phyloP scores from a whole-genome alignment of 2,329 filamentous ascomycete genomes.

The Chaetomium strumarium region DNA sequence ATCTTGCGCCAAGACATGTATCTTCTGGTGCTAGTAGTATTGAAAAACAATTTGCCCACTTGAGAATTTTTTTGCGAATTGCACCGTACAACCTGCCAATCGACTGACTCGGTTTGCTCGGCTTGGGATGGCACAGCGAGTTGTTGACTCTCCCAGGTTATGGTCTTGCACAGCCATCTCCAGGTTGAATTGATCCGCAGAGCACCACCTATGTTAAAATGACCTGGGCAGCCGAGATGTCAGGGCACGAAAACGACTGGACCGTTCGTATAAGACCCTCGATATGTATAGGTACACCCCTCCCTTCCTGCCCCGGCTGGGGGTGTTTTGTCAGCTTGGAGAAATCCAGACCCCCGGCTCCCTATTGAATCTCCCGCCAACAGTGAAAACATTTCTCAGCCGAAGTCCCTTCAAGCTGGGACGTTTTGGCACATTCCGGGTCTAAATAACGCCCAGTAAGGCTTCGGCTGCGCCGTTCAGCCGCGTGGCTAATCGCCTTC shows the following conservation, averaged over 20 bases:
- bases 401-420: not conserved
- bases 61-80: no score
- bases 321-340: not conserved
- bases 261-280: constrained; percentile 14
- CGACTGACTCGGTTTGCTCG: no score
- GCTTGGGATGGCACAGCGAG: no score
- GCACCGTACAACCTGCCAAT: no score
- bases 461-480: constrained; percentile 11
- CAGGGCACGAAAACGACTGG: constrained; percentile 13
- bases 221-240: not conserved
- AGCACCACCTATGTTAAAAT: not conserved
- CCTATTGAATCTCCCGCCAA: no score
- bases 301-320: not conserved
- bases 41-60: no score
- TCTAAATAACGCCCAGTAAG: not conserved
- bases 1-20: no score
- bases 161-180: no score
- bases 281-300: not conserved
- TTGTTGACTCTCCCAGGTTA: not conserved
- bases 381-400: not conserved
- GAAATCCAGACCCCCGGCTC: not conserved
- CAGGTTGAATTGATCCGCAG: not conserved
- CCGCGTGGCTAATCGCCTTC: constrained; percentile 6
- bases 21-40: no score
- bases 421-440: not conserved